Conservation (phyloP, 331 rosid species). For the Cydonia oblonga region DNA sequence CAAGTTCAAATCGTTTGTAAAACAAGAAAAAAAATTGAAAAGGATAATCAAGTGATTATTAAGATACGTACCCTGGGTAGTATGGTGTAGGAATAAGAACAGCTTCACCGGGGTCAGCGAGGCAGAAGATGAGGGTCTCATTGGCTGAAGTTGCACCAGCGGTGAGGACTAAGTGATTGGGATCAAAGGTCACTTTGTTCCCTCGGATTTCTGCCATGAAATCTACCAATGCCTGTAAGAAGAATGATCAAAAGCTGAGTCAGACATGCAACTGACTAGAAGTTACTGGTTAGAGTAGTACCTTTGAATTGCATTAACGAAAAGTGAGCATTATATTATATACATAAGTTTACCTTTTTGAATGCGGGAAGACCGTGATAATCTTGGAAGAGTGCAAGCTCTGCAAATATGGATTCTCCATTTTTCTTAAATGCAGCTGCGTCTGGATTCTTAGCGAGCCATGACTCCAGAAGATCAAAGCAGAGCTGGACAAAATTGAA, state of each 20-base stretch:
- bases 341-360: slow-evolving; percentile 37
- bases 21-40: no score
- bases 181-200: slow-evolving; percentile 59
- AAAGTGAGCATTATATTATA: no score
- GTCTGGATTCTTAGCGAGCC: slow-evolving; percentile 73
- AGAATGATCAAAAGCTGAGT: not conserved
- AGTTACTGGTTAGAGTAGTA: not conserved
- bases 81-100: slow-evolving; percentile 97
- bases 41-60: not conserved
- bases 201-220: slow-evolving; percentile 92
- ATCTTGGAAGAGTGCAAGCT: slow-evolving; percentile 94
- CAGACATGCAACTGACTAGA: not conserved
- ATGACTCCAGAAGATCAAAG: slow-evolving; percentile 70
- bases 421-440: slow-evolving; percentile 59
- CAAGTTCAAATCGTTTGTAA: not conserved
- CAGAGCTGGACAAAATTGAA: slow-evolving; percentile 40
- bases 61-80: slow-evolving; percentile 70
- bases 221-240: slow-evolving; percentile 53
- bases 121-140: slow-evolving; percentile 89
- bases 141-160: slow-evolving; percentile 97
- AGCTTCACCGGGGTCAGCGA: slow-evolving; percentile 69
- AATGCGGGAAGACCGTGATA: slow-evolving; percentile 81
- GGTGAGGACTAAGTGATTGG: slow-evolving; percentile 62
- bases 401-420: slow-evolving; percentile 72
- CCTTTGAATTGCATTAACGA: not conserved